Base-by-base conservation (phyloP, 2,329 filamentous ascomycete genomes). In the Blastomyces parvus region DNA sequence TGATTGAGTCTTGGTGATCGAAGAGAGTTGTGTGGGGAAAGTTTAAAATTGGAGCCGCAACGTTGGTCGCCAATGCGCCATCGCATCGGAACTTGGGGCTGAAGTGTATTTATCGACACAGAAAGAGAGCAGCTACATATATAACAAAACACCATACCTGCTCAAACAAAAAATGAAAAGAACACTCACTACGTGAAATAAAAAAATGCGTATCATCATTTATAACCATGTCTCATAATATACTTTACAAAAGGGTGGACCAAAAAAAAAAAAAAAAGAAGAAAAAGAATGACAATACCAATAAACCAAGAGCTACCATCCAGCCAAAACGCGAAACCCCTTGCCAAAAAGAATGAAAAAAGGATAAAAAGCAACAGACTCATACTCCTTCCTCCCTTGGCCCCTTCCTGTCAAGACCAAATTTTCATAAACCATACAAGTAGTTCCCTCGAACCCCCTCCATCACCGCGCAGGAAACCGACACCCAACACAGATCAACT, bases 401-500 rank as follows among this genome's bases (percentile, higher is more conserved):
- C 8, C 33, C 33, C 33, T 7, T 33, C 7, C 33, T 33, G 8
- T 33, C 33, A 33, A 33, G 1, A 33, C 7, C 33, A 33, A 7
- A 7, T 1, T 33, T 48, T 48, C 44, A 22, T 48, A 48, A 48
- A 46, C 17, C 33, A 33, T 33, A 33, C 33, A 8, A 33, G 33
- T 33, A 33, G 8, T 33, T 33, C 33, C 33, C 33, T 46, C 6
- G 19, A 2, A 2, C 25, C 25, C 25, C 3, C 36, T 46, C 13
- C 50, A 36, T 65, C 56, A 66, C 17, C 56, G 52, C 36, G 64
- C 64, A 40, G 64, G 62, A 50, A 50, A 60, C n/a, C 66, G 64
- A 62, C 81, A 90, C 56, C 78, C 80, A 44, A 81, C 81, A 72
- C 87, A 90, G n/a, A 86, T 79, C 66, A 89, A 73, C 64, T 79